Evolutionary conservation across 1,139 yeast genomes (phyloP), one percentile per base, ranked within the genome.

Genomic region (Taphrina confusa): DNA sequence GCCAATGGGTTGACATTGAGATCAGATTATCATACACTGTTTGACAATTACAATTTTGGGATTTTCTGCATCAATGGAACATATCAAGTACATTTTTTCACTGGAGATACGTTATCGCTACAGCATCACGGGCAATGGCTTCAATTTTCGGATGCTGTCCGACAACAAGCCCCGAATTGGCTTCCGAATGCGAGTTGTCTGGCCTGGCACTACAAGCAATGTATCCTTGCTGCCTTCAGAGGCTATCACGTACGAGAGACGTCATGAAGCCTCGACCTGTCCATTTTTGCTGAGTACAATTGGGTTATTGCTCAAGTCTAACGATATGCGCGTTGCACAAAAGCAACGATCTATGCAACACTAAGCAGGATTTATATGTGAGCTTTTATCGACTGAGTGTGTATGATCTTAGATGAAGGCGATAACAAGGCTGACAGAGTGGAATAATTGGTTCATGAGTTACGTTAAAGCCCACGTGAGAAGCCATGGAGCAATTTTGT

Each of bases 201-300:
- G 16, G 44, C 44, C 27, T 39, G 44, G 27, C 44, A 39, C 27
- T 39, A 39, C 44, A 39, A 39, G 23, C 44, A 39, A 39, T 39
- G 44, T 16, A 39, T 39, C 16, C 44, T 39, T 11, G 5, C 44
- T 39, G 44, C 23, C 25, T 39, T 39, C 16, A 11, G 44, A n/a
- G 44, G 44, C 20, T 39, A 39, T 16, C 8, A 39, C 23, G 44
- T 39, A 25, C 44, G 12, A 30, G 11, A 8, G 33, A 30, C 33
- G 12, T 12, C 12, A 12, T 30, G n/a, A 30, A 30, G 33, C 12
- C 11, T 30, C 33, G 11, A 30, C 8, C 33, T 12, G 33, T 30
- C 12, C 33, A 30, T 12, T 9, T 30, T 12, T 30, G 33, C 8
- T 30, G 12, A 30, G 33, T 30, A 30, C 33, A 30, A n/a, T n/a